Evolutionary conservation across 202 grass and related monocot species (phyloP).

Genomic region (Bolboschoenoplectus hybrid): DNA sequence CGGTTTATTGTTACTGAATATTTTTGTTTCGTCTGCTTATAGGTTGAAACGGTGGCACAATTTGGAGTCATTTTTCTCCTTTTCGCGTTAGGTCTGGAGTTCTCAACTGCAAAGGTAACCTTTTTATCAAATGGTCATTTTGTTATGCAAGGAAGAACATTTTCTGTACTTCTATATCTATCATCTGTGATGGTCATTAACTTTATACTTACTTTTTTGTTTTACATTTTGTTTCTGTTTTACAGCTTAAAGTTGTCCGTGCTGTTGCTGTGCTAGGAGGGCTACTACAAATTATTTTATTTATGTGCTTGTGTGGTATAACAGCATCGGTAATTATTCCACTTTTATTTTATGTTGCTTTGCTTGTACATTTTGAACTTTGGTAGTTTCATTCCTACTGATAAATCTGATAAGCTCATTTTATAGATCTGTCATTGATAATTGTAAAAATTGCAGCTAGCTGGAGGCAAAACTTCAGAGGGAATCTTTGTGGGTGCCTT

Average conservation of each 20-base stretch:
- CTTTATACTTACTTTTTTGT: slow-evolving; percentile 23
- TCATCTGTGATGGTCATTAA: not conserved
- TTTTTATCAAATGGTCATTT: not conserved
- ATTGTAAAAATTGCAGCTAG: slow-evolving; percentile 62
- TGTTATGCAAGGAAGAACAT: not conserved
- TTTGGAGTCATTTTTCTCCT: slow-evolving; percentile 99
- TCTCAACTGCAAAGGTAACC: slow-evolving; percentile 85
- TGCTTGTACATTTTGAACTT: slow-evolving; percentile 18
- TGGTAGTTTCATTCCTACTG: not conserved
- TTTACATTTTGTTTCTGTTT: slow-evolving; percentile 36
- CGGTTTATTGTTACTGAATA: slow-evolving; percentile 31
- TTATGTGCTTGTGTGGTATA: slow-evolving; percentile 98
- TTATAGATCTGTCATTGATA: slow-evolving; percentile 33
- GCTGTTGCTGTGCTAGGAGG: slow-evolving; percentile 95
- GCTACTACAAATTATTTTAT: slow-evolving; percentile 91
- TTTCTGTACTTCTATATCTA: not conserved
- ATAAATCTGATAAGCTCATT: slow-evolving; percentile 34
- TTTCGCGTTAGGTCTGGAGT: slow-evolving; percentile 96
- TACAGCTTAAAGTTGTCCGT: slow-evolving; percentile 89
- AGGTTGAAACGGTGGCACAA: slow-evolving; percentile 99
- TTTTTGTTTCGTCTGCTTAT: slow-evolving; percentile 31
- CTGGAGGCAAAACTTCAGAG: slow-evolving; percentile 91
- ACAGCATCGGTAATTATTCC: slow-evolving; percentile 72
- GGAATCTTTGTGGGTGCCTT: slow-evolving; percentile 94
- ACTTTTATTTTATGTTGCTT: slow-evolving; percentile 14